A percentile compares a stretch with the other conserved stretches of the same genome.
phyloP scores from a whole-genome alignment of 1,139 yeast genomes.

The Scheffersomyces titani region DNA sequence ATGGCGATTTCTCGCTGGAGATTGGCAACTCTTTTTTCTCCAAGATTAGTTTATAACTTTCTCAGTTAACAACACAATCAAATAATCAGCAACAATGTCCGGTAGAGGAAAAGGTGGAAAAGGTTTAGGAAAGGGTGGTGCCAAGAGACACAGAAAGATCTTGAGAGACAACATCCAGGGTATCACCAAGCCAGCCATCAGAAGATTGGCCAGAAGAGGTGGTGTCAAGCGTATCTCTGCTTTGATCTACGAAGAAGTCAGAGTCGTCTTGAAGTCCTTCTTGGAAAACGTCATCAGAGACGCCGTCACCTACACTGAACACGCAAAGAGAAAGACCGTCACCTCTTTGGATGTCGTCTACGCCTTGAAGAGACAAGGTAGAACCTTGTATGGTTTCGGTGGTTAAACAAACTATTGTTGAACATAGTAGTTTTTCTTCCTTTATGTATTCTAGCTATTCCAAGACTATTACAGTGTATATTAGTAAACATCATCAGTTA shows the following conservation, averaged over 20 bases:
- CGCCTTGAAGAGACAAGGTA: conserved; percentile 99
- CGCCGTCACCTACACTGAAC: conserved; percentile 99
- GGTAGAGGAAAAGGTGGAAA: conserved; percentile 99
- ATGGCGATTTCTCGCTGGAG: too few species aligned
- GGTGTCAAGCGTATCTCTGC: conserved; percentile 99
- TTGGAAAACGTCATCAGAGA: conserved; percentile 97
- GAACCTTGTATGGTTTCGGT: conserved; percentile 99
- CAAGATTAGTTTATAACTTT: conserved; percentile 3
- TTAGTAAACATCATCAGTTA: conserved; percentile 25
- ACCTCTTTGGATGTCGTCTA: conserved; percentile 98
- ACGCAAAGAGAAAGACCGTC: conserved; percentile 99
- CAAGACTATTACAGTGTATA: conserved; percentile 26
- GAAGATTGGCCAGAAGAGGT: conserved; percentile 99
- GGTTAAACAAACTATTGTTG: conserved; percentile 55
- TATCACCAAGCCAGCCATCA: conserved; percentile 99
- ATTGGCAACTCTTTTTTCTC: conserved; percentile 5
- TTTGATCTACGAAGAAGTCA: conserved; percentile 97
- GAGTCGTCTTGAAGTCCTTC: conserved; percentile 95
- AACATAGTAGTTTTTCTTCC: background rate
- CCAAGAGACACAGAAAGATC: conserved; percentile 99
- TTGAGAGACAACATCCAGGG: conserved; percentile 99
- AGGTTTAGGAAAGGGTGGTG: conserved; percentile 99
- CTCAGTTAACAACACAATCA: conserved; percentile 7
- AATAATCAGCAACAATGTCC: conserved; percentile 64
- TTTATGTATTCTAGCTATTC: conserved; percentile 20